Evolutionary conservation across 371 early-diverging fungal genomes (phyloP), one percentile per base, ranked within the genome.

Genomic region (Mortierella sp.): DNA sequence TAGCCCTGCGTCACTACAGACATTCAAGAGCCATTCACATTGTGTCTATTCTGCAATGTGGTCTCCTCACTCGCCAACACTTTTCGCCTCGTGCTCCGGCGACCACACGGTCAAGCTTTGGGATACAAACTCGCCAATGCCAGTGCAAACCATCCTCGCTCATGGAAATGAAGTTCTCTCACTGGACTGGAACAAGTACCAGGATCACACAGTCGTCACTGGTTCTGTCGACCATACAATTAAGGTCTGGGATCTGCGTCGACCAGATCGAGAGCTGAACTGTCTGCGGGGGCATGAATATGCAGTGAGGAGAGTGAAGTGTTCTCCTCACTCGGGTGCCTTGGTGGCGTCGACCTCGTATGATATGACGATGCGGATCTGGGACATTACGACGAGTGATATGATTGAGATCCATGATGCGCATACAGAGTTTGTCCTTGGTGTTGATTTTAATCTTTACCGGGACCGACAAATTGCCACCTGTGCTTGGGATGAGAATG

Each of bases 181-280:
- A 1, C 75, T 96, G 55, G 98, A 98, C 72, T 98, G 97, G 97
- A 96, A 96, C 86, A 97, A 97, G 82, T 98, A 98, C 82, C 86
- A 88, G 56, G 89, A 92, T 30, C 80, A 91, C 58, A 82, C 89
- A 44, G 72, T 97, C 25, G 95, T 91, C 15, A 94, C 97, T 0
- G 96, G 95, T 0, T 92, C 93, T 16, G 96, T 95, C 1, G 98
- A 98, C 75, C 88, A 90, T 60, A 91, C 92, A 1, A 85, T 97
- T 73, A 93, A 93, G 70, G 86, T 95, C 18, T 98, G 97, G 96
- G 98, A 98, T 82, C 66, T 94, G 28, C 91, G 97, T 57, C 89
- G 87, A 55, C 87, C 94, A 0, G 85, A 90, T 48, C 84, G 89
- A 12, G 92, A 92, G 63, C 75, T 95, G 15, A 74, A 85, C 11